These are phyloP conservation scores for Fusarium beomiforme DNA, from an alignment of 2,329 filamentous ascomycete genomes.

Conservation along the genomic window DNA sequence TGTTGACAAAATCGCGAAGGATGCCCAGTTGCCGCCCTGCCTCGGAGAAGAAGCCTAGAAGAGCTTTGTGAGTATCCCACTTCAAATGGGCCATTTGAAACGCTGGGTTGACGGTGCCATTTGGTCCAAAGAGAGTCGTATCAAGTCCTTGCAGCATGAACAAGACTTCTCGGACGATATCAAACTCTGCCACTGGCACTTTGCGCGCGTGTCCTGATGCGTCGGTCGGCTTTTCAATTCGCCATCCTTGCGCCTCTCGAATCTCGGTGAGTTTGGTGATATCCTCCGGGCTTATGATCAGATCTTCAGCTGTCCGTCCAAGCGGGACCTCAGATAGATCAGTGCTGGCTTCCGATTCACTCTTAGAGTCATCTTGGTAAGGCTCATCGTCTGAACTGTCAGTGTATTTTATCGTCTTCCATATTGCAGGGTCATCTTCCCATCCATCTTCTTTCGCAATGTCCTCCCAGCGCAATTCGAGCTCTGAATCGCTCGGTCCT, in stretches of 20 bases:
- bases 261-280: conserved; percentile 46
- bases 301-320: conserved; percentile 44
- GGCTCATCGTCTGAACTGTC: conserved; percentile 69
- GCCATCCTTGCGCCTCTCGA: conserved; percentile 50
- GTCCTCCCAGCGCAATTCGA: conserved; percentile 77
- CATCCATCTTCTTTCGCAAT: conserved; percentile 81
- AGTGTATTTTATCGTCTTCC: conserved; percentile 75
- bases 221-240: conserved; percentile 47
- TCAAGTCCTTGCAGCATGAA: conserved; percentile 86
- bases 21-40: conserved; percentile 57
- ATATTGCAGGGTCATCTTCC: conserved; percentile 72
- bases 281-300: conserved; percentile 50
- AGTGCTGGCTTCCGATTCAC: conserved; percentile 47
- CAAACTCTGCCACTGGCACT: conserved; percentile 72
- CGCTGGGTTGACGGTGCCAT: conserved; percentile 51
- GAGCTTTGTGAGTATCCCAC: conserved; percentile 60
- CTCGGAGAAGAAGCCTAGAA: conserved; percentile 59
- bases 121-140: conserved; percentile 73
- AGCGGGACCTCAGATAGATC: conserved; percentile 43
- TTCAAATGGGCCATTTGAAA: conserved; percentile 61
- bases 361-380: conserved; percentile 49
- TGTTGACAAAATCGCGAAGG: conserved; percentile 56
- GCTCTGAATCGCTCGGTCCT: conserved; percentile 55
- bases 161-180: conserved; percentile 78
- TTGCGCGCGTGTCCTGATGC: conserved; percentile 49